These are phyloP conservation scores for Colletotrichum falcatum DNA, from an alignment of 2,329 filamentous ascomycete genomes.

Conservation along the genomic window DNA sequence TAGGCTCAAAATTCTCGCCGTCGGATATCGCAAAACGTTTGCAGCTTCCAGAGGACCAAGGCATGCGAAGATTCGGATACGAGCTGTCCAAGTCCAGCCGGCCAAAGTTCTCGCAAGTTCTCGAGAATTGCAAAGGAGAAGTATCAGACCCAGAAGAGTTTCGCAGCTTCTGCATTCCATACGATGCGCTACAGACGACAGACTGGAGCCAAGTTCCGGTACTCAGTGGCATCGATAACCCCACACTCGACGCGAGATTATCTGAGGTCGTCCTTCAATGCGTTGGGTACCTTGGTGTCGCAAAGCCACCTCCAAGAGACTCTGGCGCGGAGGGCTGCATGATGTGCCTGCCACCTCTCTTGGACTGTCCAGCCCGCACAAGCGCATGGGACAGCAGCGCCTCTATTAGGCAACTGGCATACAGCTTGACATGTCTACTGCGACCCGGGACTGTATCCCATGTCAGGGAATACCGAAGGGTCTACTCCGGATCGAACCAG, in stretches of 20 bases:
- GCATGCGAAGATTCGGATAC: constrained; percentile 52
- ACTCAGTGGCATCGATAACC: constrained; percentile 7
- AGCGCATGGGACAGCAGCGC: constrained; percentile 69
- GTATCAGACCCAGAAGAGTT: constrained; percentile 45
- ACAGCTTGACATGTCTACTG: constrained; percentile 55
- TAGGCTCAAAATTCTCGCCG: constrained; percentile 46
- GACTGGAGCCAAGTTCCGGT: constrained; percentile 34
- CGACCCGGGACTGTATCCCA: constrained; percentile 39
- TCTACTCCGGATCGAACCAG: constrained; percentile 41
- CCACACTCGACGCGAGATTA: constrained; percentile 52
- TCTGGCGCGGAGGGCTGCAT: constrained; percentile 47
- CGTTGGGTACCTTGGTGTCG: constrained; percentile 49
- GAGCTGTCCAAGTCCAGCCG: constrained; percentile 49
- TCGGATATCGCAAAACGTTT: constrained; percentile 56
- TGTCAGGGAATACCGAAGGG: constrained; percentile 54
- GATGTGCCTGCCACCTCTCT: constrained; percentile 74
- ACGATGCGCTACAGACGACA: constrained; percentile 41
- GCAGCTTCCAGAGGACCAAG: constrained; percentile 49
- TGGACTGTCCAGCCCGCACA: constrained; percentile 66
- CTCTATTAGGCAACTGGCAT: constrained; percentile 64
- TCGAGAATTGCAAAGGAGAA: constrained; percentile 33
- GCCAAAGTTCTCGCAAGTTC: constrained; percentile 40
- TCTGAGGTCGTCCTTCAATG: constrained; percentile 54
- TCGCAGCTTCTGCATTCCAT: constrained; percentile 49
- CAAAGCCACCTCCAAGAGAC: constrained; percentile 46